A percentile compares a stretch with the other conserved stretches of the same genome.
phyloP scores from a whole-genome alignment of 371 early-diverging fungal species.

The Syncephalis plumigaleata region DNA sequence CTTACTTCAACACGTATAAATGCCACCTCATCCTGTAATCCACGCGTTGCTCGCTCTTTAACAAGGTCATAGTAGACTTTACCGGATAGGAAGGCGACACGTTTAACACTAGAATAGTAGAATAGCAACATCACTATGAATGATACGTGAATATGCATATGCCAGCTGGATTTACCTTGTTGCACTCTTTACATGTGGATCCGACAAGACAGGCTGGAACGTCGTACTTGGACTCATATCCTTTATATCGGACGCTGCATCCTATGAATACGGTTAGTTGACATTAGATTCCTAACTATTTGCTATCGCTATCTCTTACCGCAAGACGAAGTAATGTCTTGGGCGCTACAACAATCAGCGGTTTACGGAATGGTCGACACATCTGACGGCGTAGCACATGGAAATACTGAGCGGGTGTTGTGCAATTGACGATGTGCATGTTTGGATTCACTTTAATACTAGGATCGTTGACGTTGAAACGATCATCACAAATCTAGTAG shows the following conservation, averaged over 20 bases:
- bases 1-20: slow-evolving; percentile 50
- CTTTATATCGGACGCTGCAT: slow-evolving; percentile 47
- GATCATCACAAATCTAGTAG: slow-evolving; percentile 14
- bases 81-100: slow-evolving; percentile 73
- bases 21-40: slow-evolving; percentile 51
- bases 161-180: not conserved
- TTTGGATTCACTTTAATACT: slow-evolving; percentile 44
- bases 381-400: slow-evolving; percentile 85
- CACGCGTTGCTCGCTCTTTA: slow-evolving; percentile 48
- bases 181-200: slow-evolving; percentile 10
- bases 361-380: slow-evolving; percentile 75
- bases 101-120: slow-evolving; percentile 26
- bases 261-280: slow-evolving; percentile 4
- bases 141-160: no score
- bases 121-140: no score
- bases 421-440: slow-evolving; percentile 84
- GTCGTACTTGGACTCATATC: slow-evolving; percentile 75
- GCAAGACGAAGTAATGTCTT: slow-evolving; percentile 64
- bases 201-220: slow-evolving; percentile 66
- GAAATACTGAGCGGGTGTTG: slow-evolving; percentile 93
- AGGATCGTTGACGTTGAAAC: slow-evolving; percentile 33
- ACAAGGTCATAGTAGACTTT: slow-evolving; percentile 82
- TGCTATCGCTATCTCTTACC: slow-evolving; percentile 4
- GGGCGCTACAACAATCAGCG: slow-evolving; percentile 74
- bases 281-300: not conserved